Evolutionary conservation across 2,329 filamentous ascomycete species (phyloP).

Genomic region (Arthroderma uncinatum): DNA sequence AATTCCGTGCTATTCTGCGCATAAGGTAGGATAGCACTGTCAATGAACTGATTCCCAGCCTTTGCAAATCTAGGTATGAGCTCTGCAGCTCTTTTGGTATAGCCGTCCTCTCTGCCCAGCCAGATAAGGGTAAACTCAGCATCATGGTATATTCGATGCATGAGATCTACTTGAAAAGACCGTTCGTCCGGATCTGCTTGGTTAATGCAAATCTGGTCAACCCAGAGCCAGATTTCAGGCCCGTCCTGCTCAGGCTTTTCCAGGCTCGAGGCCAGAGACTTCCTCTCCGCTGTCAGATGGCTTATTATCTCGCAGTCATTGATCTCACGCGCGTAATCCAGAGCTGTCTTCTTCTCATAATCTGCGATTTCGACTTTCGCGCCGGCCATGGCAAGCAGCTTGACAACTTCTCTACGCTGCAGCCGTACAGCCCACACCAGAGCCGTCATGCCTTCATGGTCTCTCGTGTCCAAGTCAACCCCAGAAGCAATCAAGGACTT

Average conservation of each 20-base stretch:
- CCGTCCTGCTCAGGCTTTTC: background rate
- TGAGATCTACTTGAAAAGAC: conserved; percentile 13
- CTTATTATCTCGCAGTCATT: background rate
- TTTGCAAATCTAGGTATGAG: conserved; percentile 9
- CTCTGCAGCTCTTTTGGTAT: conserved; percentile 10
- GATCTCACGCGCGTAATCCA: background rate
- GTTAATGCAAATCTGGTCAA: conserved; percentile 16
- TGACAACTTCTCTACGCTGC: background rate
- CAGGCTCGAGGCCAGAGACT: background rate
- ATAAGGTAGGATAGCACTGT: conserved; percentile 6
- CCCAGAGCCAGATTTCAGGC: conserved; percentile 11
- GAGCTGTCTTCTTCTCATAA: background rate
- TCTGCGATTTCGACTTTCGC: background rate
- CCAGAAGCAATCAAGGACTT: background rate
- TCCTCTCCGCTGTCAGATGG: background rate
- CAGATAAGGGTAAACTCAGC: conserved; percentile 16
- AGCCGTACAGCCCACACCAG: background rate
- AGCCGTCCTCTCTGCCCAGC: conserved; percentile 14
- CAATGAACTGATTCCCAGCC: conserved; percentile 5
- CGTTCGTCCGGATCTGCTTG: conserved; percentile 11
- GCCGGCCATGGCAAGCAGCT: background rate
- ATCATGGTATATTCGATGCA: conserved; percentile 14
- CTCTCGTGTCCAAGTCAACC: background rate
- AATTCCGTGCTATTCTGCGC: background rate
- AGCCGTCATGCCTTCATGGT: background rate